Conservation (phyloP, 352 stramenopile species). For the Pythium brachiatum region DNA sequence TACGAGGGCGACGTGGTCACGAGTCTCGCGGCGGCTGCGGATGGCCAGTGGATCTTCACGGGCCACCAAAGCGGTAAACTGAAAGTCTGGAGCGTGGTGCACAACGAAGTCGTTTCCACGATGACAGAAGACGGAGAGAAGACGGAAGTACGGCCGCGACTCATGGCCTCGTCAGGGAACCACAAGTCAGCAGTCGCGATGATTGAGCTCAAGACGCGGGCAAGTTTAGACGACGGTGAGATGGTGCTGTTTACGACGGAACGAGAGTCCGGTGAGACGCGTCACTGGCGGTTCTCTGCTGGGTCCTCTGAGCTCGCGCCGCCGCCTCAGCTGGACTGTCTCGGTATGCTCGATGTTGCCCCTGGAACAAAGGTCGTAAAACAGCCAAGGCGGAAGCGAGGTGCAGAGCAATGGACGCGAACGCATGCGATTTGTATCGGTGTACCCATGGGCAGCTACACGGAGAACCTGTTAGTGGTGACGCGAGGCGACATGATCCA, state of each 20-base stretch:
- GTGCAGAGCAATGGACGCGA: constrained; percentile 18
- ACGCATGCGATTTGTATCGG: constrained; percentile 38
- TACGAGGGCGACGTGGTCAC: constrained; percentile 31
- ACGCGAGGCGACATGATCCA: constrained; percentile 53
- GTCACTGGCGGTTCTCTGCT: constrained; percentile 23
- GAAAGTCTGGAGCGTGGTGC: constrained; percentile 46
- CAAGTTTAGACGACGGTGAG: not conserved
- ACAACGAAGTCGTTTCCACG: not conserved
- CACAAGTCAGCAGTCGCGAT: constrained; percentile 17
- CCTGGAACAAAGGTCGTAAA: not conserved
- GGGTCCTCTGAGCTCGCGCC: not conserved
- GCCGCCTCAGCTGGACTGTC: constrained; percentile 8
- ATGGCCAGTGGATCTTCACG: constrained; percentile 55
- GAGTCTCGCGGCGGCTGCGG: constrained; percentile 32
- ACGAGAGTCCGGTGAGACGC: not conserved
- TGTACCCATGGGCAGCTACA: constrained; percentile 48
- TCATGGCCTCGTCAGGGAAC: not conserved
- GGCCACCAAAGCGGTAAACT: constrained; percentile 39
- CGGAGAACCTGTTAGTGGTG: constrained; percentile 52
- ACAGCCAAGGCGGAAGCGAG: constrained; percentile 12
- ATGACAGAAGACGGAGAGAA: not conserved
- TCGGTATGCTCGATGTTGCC: constrained; percentile 17
- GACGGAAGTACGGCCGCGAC: not conserved
- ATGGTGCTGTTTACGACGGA: constrained; percentile 25
- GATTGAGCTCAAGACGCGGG: constrained; percentile 13